Evolutionary conservation across 768 basidiomycete species (phyloP).

Genomic region (Kondoa malvinella): DNA sequence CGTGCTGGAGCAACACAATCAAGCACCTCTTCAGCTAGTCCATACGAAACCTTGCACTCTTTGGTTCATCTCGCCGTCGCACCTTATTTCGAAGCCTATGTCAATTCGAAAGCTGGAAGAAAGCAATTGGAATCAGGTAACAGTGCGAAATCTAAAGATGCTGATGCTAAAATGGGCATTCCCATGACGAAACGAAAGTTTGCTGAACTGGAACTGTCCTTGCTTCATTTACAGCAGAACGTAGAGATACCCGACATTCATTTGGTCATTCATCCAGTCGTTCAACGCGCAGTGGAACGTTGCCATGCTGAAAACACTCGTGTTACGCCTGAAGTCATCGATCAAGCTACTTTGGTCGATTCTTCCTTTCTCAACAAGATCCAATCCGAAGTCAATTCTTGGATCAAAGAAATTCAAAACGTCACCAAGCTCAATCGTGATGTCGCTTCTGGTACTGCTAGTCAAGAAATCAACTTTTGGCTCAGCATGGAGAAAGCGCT

Average conservation of each 20-base stretch:
- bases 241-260: constrained; percentile 97
- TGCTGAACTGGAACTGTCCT: constrained; percentile 83
- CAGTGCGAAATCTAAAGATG: constrained; percentile 7
- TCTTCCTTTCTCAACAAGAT: constrained; percentile 81
- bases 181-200: constrained; percentile 99
- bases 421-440: constrained; percentile 92
- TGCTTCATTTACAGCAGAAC: constrained; percentile 92
- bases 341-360: constrained; percentile 59
- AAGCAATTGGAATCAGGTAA: constrained; percentile 3
- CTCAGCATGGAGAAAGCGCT: constrained; percentile 79
- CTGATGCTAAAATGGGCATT: constrained; percentile 41
- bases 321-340: constrained; percentile 53
- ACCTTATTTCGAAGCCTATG: constrained; percentile 96
- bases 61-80: constrained; percentile 90
- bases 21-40: constrained; percentile 30
- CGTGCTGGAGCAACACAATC: constrained; percentile 42
- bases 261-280: constrained; percentile 73
- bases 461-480: constrained; percentile 99
- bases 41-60: constrained; percentile 88
- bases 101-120: constrained; percentile 52
- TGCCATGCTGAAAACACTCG: constrained; percentile 35
- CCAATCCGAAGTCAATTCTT: constrained; percentile 82
- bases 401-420: constrained; percentile 95
- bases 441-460: constrained; percentile 83
- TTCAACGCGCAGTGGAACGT: constrained; percentile 68